Conservation (phyloP, 208 protist genomes). For the Trypanosoma theileri region DNA sequence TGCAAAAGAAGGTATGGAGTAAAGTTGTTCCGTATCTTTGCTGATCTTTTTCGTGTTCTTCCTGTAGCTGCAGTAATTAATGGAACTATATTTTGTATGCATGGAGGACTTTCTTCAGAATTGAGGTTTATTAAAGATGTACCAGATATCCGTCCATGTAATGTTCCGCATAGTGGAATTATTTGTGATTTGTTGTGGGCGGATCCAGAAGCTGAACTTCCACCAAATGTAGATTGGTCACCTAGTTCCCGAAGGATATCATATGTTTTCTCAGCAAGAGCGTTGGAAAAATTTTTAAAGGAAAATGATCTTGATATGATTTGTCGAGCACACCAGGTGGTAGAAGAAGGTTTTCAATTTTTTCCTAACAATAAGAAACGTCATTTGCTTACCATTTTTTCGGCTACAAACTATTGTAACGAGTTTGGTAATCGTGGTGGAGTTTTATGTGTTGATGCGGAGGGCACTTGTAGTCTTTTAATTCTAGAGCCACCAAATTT, state of each 20-base stretch:
- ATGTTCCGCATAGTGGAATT: slow-evolving; percentile 97
- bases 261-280: slow-evolving; percentile 96
- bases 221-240: slow-evolving; percentile 95
- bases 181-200: slow-evolving; percentile 99
- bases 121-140: slow-evolving; percentile 93
- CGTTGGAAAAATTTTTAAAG: slow-evolving; percentile 95
- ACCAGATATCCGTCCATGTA: slow-evolving; percentile 94
- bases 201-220: slow-evolving; percentile 95
- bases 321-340: slow-evolving; percentile 98
- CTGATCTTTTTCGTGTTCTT: slow-evolving; percentile 97
- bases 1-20: slow-evolving; percentile 97
- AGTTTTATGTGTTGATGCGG: slow-evolving; percentile 97
- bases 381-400: slow-evolving; percentile 99
- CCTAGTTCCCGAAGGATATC: slow-evolving; percentile 99
- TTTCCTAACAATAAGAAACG: slow-evolving; percentile 95
- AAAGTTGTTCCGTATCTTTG: slow-evolving; percentile 99
- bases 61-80: slow-evolving; percentile 98
- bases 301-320: slow-evolving; percentile 98
- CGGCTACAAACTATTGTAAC: slow-evolving; percentile 99
- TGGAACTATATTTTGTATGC: slow-evolving; percentile 99
- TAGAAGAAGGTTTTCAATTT: slow-evolving; percentile 99
- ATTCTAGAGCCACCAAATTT: slow-evolving; percentile 87
- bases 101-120: slow-evolving; percentile 97
- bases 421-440: slow-evolving; percentile 99
- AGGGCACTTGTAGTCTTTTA: slow-evolving; percentile 94